phyloP scores from a whole-genome alignment of 768 basidiomycete species.

The Suillus paluster region DNA sequence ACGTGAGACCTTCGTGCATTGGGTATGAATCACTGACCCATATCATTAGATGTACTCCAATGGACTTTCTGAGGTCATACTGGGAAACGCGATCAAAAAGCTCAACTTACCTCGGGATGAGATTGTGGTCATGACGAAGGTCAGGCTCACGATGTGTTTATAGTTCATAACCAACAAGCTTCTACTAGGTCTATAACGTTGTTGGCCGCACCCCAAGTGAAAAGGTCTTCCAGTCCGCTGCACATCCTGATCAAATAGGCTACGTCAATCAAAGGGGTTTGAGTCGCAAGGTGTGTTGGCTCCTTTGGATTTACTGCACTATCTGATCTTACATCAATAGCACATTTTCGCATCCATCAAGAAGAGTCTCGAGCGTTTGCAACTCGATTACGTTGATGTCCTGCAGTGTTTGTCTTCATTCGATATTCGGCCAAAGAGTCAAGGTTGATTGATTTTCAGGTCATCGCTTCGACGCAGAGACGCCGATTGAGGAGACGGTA shows the following conservation, averaged over 20 bases:
- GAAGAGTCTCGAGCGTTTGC: constrained; percentile 63
- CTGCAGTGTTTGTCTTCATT: constrained; percentile 57
- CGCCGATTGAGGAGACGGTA: constrained; percentile 34
- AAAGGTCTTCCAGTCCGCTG: constrained; percentile 1
- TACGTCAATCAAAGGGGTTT: constrained; percentile 60
- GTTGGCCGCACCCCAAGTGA: constrained; percentile 18
- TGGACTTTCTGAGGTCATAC: constrained; percentile 45
- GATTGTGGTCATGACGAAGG: constrained; percentile 53
- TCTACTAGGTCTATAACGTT: constrained; percentile 17
- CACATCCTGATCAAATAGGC: constrained; percentile 41
- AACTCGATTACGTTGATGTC: constrained; percentile 78
- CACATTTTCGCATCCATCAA: constrained; percentile 76
- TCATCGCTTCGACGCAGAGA: constrained; percentile 37
- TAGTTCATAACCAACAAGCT: not conserved
- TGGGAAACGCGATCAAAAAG: constrained; percentile 51
- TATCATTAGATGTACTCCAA: constrained; percentile 37
- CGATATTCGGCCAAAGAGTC: not conserved
- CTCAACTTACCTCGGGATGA: constrained; percentile 46
- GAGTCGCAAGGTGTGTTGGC: constrained; percentile 43
- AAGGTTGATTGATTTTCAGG: constrained; percentile 29
- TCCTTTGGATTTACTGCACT: not conserved
- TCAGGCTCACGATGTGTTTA: constrained; percentile 10
- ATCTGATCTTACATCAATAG: constrained; percentile 34
- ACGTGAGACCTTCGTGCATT: constrained; percentile 40
- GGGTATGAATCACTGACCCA: constrained; percentile 30